Conservation (phyloP, 2,329 filamentous ascomycete genomes). For the Volutella citrinella region DNA sequence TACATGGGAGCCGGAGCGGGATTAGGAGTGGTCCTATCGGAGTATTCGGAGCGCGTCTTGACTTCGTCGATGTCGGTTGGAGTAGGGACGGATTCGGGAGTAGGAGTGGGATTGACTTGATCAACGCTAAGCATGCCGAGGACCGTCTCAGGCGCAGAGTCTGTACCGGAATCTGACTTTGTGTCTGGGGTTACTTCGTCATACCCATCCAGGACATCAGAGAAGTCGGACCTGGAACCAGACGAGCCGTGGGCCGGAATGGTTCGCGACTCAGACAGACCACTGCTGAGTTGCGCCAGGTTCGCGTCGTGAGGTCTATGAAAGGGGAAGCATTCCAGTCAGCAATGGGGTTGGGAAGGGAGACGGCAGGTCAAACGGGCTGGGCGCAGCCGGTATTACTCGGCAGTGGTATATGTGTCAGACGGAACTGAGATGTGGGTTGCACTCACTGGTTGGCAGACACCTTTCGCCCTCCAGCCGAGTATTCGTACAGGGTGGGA, state of each 20-base stretch:
- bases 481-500: slow-evolving; percentile 61
- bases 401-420: no score
- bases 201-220: slow-evolving; percentile 42
- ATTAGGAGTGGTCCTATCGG: slow-evolving; percentile 37
- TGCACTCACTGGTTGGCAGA: slow-evolving; percentile 26
- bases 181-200: slow-evolving; percentile 40
- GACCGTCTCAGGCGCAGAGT: slow-evolving; percentile 24
- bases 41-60: slow-evolving; percentile 13
- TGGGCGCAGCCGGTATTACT: no score
- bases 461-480: slow-evolving; percentile 25
- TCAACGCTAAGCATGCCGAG: no score
- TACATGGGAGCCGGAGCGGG: slow-evolving; percentile 45
- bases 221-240: slow-evolving; percentile 40
- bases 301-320: slow-evolving; percentile 24
- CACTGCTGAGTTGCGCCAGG: slow-evolving; percentile 20
- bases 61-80: slow-evolving; percentile 28
- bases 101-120: no score
- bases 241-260: slow-evolving; percentile 41
- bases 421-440: background rate
- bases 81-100: slow-evolving; percentile 3
- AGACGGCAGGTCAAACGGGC: no score
- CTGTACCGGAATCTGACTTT: slow-evolving; percentile 23
- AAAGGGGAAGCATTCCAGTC: slow-evolving; percentile 23
- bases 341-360: no score
- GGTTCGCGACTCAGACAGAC: slow-evolving; percentile 31